Conservation (phyloP, 2,329 filamentous ascomycete species). For the Cytospora piceae region DNA sequence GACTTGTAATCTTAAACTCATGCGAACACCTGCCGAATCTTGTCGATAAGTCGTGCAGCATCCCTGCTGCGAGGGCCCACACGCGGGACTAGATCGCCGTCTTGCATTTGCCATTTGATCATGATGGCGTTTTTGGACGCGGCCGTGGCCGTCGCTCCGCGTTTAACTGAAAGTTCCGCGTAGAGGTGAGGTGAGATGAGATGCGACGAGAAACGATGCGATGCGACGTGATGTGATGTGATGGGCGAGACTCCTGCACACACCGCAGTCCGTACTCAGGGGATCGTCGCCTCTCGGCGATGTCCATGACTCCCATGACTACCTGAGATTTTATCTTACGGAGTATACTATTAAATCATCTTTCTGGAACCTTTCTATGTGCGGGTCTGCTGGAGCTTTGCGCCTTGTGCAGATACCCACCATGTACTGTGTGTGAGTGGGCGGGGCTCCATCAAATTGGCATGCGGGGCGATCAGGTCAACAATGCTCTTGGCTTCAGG, state of each 20-base stretch:
- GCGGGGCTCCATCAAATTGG: constrained; percentile 2
- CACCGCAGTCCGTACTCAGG: neutral
- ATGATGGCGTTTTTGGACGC: neutral
- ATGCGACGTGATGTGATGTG: too few relatives aligned
- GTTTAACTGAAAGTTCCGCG: neutral
- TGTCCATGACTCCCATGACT: neutral
- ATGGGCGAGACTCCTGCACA: neutral
- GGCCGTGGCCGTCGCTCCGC: neutral
- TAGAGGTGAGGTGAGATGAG: neutral
- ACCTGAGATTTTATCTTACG: neutral
- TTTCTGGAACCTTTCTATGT: neutral
- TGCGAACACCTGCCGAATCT: neutral
- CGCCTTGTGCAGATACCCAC: neutral
- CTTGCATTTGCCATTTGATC: neutral
- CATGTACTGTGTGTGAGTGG: neutral
- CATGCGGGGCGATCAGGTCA: neutral
- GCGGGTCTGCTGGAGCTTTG: neutral
- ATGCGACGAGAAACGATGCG: neutral
- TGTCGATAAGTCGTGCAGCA: neutral
- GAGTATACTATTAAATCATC: neutral
- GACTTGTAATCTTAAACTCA: neutral
- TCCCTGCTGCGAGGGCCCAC: neutral
- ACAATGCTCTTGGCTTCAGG: neutral
- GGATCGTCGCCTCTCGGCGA: neutral
- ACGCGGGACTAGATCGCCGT: neutral